phyloP scores from a whole-genome alignment of 768 basidiomycete genomes.

The Amanita inopinata region DNA sequence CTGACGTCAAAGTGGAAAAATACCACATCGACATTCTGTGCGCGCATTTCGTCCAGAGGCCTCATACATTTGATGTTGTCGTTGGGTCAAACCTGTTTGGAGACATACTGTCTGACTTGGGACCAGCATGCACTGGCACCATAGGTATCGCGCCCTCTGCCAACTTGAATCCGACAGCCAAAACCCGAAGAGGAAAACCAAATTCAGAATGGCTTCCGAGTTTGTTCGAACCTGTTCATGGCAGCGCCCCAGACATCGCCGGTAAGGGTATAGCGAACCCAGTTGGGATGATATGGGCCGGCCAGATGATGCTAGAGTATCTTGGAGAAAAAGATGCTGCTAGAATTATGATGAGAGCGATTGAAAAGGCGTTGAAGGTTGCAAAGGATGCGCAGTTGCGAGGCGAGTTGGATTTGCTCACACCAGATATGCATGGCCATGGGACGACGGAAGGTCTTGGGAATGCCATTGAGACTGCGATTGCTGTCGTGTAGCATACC shows the following conservation, averaged over 20 bases:
- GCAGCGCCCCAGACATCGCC: constrained; percentile 48
- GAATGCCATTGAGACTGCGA: constrained; percentile 21
- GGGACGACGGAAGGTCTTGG: constrained; percentile 28
- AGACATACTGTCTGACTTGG: constrained; percentile 48
- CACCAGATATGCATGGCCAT: constrained; percentile 28
- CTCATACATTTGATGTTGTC: constrained; percentile 44
- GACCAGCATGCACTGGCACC: constrained; percentile 43
- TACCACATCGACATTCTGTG: constrained; percentile 45
- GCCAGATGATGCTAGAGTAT: constrained; percentile 43
- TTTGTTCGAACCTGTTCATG: constrained; percentile 47
- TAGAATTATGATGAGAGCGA: constrained; percentile 28
- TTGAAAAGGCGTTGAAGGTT: constrained; percentile 25
- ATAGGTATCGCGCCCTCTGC: constrained; percentile 49
- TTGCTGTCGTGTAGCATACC: too few relatives aligned
- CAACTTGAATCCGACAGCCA: constrained; percentile 33
- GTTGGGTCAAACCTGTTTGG: constrained; percentile 47
- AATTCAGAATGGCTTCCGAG: constrained; percentile 31
- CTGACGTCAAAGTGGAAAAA: constrained; percentile 37
- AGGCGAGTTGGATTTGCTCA: constrained; percentile 23
- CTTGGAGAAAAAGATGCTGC: constrained; percentile 32
- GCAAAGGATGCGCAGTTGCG: too few relatives aligned
- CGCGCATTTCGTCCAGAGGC: constrained; percentile 34
- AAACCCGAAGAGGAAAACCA: constrained; percentile 24
- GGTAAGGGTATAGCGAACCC: constrained; percentile 47
- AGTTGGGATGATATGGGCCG: constrained; percentile 46